These are phyloP conservation scores for Melaleuca quinquenervia DNA, from an alignment of 345 rosid species.

Conservation along the genomic window DNA sequence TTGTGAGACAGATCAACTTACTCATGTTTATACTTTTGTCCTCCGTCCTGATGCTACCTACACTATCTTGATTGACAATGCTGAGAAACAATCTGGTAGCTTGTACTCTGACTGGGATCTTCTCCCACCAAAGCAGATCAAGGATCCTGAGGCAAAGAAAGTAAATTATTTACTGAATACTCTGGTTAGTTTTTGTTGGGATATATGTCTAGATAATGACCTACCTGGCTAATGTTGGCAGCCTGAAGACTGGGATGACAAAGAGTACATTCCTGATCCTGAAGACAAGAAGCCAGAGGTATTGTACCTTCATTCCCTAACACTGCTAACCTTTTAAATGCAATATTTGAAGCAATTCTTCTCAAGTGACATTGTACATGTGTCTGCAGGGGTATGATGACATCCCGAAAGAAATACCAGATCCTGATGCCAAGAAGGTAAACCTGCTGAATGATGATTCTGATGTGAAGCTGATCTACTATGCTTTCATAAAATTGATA, in stretches of 20 bases:
- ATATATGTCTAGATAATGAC: not conserved
- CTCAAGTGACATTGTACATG: not conserved
- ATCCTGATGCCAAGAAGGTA: conserved; percentile 90
- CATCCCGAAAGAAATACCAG: conserved; percentile 43
- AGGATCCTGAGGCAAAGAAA: conserved; percentile 92
- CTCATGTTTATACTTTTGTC: conserved; percentile 85
- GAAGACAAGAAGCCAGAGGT: conserved; percentile 45
- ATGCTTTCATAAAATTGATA: not conserved
- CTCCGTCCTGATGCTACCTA: conserved; percentile 95
- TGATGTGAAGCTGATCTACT: not conserved
- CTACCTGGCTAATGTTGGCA: conserved; percentile 22
- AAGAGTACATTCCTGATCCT: conserved; percentile 37
- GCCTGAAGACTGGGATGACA: conserved; percentile 52
- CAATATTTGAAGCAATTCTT: not conserved
- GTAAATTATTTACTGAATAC: conserved; percentile 41
- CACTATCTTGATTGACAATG: conserved; percentile 84
- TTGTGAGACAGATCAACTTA: conserved; percentile 96
- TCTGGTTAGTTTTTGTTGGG: not conserved
- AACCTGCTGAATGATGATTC: conserved; percentile 2
- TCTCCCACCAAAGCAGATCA: conserved; percentile 79
- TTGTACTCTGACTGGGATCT: conserved; percentile 91
- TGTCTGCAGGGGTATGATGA: conserved; percentile 52
- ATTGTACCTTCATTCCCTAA: not conserved
- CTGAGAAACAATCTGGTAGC: conserved; percentile 91
- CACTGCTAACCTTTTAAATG: not conserved